Percentiles rank a stretch among this genome's conserved stretches.
Conservation (phyloP, 352 stramenopile genomes). For the Bremia lactucae region DNA sequence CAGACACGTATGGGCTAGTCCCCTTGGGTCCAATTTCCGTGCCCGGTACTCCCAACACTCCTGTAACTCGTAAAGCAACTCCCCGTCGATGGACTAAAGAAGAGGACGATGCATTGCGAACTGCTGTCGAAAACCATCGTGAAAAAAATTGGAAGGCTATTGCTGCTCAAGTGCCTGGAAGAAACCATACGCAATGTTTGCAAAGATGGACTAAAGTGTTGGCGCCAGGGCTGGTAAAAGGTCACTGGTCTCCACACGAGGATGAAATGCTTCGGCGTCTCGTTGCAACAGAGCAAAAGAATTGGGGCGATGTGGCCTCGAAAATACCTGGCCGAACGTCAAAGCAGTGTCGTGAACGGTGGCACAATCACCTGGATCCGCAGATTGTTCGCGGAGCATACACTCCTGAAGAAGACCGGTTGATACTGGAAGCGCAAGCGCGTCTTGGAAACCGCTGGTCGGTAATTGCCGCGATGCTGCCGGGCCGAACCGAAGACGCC, state of each 20-base stretch:
- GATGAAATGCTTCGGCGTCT: constrained; percentile 69
- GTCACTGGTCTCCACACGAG: constrained; percentile 85
- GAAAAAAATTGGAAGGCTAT: constrained; percentile 91
- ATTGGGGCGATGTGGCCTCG: constrained; percentile 80
- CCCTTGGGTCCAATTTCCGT: constrained; percentile 14
- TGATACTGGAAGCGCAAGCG: constrained; percentile 80
- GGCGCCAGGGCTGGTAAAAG: constrained; percentile 79
- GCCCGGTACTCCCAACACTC: constrained; percentile 14
- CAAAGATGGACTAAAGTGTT: constrained; percentile 89
- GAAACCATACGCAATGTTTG: constrained; percentile 87
- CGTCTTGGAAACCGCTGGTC: constrained; percentile 85
- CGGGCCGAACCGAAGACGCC: constrained; percentile 80
- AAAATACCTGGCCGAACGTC: constrained; percentile 80
- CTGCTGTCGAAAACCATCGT: constrained; percentile 77
- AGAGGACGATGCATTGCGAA: constrained; percentile 78
- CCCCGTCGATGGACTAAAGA: constrained; percentile 80
- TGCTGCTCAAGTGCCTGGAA: constrained; percentile 69
- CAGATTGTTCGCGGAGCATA: constrained; percentile 84
- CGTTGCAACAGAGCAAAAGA: constrained; percentile 79
- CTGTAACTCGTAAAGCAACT: constrained; percentile 58
- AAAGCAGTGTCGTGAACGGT: constrained; percentile 86
- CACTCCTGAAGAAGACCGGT: constrained; percentile 79
- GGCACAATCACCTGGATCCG: constrained; percentile 85
- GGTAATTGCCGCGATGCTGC: constrained; percentile 81
- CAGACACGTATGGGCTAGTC: constrained; percentile 8